phyloP scores from a whole-genome alignment of 2,329 filamentous ascomycete genomes.

The Phaeomoniella chlamydospora region DNA sequence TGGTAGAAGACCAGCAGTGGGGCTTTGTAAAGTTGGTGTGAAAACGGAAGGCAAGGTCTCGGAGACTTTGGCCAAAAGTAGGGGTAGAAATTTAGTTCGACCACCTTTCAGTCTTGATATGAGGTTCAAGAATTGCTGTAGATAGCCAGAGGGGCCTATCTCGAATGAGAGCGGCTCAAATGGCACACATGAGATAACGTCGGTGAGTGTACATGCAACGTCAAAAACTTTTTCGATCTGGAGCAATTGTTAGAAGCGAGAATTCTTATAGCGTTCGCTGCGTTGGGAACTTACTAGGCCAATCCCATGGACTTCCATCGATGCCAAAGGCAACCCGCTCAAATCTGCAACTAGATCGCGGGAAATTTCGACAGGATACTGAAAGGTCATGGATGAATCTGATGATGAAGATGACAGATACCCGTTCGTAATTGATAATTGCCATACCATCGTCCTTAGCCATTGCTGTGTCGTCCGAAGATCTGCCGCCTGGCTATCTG shows the following conservation, averaged over 20 bases:
- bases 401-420: conserved; percentile 46
- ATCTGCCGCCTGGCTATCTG: conserved; percentile 11
- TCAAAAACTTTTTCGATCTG: conserved; percentile 71
- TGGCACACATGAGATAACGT: conserved; percentile 52
- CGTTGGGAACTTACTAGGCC: conserved; percentile 45
- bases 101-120: conserved; percentile 60
- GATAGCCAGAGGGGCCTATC: conserved; percentile 56
- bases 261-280: neutral
- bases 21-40: neutral
- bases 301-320: conserved; percentile 61
- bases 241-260: neutral
- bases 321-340: conserved; percentile 54
- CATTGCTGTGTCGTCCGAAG: conserved; percentile 27
- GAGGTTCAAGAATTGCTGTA: conserved; percentile 54
- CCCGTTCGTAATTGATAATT: conserved; percentile 51
- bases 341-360: conserved; percentile 51
- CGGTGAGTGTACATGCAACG: conserved; percentile 56
- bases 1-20: neutral
- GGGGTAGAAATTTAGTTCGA: conserved; percentile 60
- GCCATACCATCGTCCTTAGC: conserved; percentile 59
- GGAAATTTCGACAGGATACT: conserved; percentile 48
- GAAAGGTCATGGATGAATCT: conserved; percentile 46
- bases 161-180: conserved; percentile 41
- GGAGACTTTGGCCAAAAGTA: conserved; percentile 61
- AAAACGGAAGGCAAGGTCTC: conserved; percentile 45